Evolutionary conservation across 176 grass and related monocot species (phyloP).

Genomic region (Raddia guianensis): DNA sequence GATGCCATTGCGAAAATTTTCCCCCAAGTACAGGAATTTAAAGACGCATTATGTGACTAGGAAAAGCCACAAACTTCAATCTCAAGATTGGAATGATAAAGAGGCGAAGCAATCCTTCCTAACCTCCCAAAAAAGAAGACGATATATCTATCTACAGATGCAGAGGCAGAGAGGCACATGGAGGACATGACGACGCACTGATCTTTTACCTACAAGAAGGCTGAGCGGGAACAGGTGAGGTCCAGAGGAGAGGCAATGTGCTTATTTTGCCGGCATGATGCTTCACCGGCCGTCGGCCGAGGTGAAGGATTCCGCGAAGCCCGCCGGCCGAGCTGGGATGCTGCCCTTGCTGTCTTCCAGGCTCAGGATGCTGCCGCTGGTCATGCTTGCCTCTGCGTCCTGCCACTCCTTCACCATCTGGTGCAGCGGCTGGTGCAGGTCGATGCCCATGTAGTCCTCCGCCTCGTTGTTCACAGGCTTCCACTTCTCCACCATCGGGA

Average conservation of each 20-base stretch:
- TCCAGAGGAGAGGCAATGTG: conserved; percentile 30
- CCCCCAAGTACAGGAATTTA: conserved; percentile 9
- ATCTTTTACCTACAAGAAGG: conserved; percentile 43
- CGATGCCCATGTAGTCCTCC: conserved; percentile 89
- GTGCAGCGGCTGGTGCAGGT: conserved; percentile 81
- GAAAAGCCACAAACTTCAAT: conserved; percentile 48
- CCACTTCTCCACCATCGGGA: conserved; percentile 92
- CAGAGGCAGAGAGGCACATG: conserved; percentile 42
- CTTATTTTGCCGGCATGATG: conserved; percentile 44
- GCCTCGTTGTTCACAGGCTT: conserved; percentile 73
- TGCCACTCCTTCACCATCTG: conserved; percentile 98
- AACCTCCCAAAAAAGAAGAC: not conserved
- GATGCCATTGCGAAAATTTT: conserved; percentile 29
- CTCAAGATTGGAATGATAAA: conserved; percentile 46
- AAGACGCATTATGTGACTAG: conserved; percentile 11
- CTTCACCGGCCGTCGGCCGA: conserved; percentile 90
- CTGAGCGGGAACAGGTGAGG: conserved; percentile 15
- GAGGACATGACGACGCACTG: not conserved
- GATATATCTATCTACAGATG: conserved; percentile 46
- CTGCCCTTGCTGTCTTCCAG: conserved; percentile 94
- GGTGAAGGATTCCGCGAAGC: conserved; percentile 92
- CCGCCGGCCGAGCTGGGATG: conserved; percentile 84
- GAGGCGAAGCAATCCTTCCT: conserved; percentile 22
- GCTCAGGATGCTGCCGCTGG: conserved; percentile 62
- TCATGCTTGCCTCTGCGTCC: conserved; percentile 66